phyloP scores from a whole-genome alignment of 108 stramenopile species.

The Cyclotella atomus region DNA sequence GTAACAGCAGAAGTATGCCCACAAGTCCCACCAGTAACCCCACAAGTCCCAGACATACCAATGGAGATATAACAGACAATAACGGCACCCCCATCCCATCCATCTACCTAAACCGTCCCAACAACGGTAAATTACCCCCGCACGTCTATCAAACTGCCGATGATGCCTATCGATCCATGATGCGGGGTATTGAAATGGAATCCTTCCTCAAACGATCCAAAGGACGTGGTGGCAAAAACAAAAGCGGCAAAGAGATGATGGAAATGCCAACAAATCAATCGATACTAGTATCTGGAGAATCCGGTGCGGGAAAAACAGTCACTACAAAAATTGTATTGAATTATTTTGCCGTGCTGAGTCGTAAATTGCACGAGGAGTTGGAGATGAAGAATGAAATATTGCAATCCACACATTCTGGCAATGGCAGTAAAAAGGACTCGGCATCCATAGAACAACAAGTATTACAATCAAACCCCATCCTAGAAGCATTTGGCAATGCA shows the following conservation, averaged over 20 bases:
- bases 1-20: background rate
- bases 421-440: background rate
- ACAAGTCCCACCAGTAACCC: background rate
- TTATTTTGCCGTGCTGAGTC: conserved; percentile 81
- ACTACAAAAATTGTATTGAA: conserved; percentile 90
- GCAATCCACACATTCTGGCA: conserved; percentile 13
- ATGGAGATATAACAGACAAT: too few relatives aligned
- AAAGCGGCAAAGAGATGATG: background rate
- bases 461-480: conserved; percentile 87
- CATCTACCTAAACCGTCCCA: conserved; percentile 29
- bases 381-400: conserved; percentile 15
- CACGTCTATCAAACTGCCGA: conserved; percentile 80
- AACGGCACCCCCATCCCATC: conserved; percentile 31
- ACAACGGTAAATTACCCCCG: conserved; percentile 36
- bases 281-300: conserved; percentile 85
- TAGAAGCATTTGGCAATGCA: conserved; percentile 95
- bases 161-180: conserved; percentile 89
- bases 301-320: conserved; percentile 89
- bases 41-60: conserved; percentile 2
- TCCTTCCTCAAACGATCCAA: conserved; percentile 39
- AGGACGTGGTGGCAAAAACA: conserved; percentile 13
- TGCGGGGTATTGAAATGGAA: conserved; percentile 55
- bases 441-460: conserved; percentile 77
- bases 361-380: conserved; percentile 35
- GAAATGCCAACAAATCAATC: conserved; percentile 56